Conservation (phyloP, 148 eudicot species). For the Heliosperma pusillum region DNA sequence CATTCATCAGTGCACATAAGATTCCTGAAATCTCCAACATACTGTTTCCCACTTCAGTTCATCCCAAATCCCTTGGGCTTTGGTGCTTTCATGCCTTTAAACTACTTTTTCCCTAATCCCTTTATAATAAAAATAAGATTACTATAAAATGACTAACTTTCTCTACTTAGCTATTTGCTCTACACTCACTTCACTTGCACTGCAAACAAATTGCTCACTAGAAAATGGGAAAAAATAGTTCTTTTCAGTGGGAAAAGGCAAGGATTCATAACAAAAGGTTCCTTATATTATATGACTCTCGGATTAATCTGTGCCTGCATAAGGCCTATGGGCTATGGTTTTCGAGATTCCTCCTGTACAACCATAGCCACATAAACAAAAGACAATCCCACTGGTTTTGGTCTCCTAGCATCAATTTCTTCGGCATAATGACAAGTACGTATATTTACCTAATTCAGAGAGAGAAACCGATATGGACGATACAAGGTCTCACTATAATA, state of each 20-base stretch:
- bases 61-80: slow-evolving; percentile 11
- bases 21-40: slow-evolving; percentile 11
- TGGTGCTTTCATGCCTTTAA: background rate
- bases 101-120: background rate
- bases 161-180: slow-evolving; percentile 10
- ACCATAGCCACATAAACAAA: background rate
- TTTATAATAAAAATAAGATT: background rate
- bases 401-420: background rate
- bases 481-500: background rate
- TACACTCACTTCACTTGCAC: slow-evolving; percentile 11
- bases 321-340: slow-evolving; percentile 1
- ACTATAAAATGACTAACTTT: background rate
- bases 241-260: background rate
- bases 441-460: background rate
- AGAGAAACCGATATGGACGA: background rate
- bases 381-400: slow-evolving; percentile 6
- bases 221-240: background rate
- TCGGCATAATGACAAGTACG: background rate
- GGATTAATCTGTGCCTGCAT: slow-evolving; percentile 9
- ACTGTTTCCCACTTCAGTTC: slow-evolving; percentile 22
- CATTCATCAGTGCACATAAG: slow-evolving; percentile 3
- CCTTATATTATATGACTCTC: background rate
- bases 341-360: slow-evolving; percentile 11
- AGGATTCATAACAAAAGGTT: slow-evolving; percentile 12
- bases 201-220: background rate